These are phyloP conservation scores for Xerocomellus chrysenteron DNA, from an alignment of 768 basidiomycete genomes.

Conservation along the genomic window DNA sequence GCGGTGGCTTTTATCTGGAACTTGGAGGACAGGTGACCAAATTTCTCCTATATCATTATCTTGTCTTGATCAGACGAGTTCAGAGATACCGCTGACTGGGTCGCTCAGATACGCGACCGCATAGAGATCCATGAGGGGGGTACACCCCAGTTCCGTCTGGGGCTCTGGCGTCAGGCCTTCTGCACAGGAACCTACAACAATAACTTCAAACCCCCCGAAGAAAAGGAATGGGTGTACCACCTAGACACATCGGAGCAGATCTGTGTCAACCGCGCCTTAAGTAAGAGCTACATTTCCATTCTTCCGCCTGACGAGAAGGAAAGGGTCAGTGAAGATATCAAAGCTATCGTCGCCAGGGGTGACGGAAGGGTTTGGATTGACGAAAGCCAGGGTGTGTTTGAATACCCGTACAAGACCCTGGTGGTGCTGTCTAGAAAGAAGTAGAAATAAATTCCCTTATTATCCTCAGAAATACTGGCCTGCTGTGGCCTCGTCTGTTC, in stretches of 20 bases:
- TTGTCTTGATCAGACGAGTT: background rate
- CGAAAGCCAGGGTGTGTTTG: slow-evolving; percentile 66
- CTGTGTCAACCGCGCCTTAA: slow-evolving; percentile 65
- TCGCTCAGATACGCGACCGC: slow-evolving; percentile 64
- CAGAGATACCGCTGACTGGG: slow-evolving; percentile 69
- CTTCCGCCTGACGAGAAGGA: slow-evolving; percentile 57
- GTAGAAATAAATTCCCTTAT: slow-evolving; percentile 12
- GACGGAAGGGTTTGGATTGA: slow-evolving; percentile 76
- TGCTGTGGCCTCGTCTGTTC: background rate
- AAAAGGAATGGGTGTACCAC: slow-evolving; percentile 53
- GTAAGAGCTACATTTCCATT: slow-evolving; percentile 83
- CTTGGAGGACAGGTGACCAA: slow-evolving; percentile 69
- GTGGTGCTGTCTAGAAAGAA: slow-evolving; percentile 54
- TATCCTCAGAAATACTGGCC: background rate
- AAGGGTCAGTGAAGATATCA: slow-evolving; percentile 50
- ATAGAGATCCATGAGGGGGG: slow-evolving; percentile 69
- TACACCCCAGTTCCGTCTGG: slow-evolving; percentile 80
- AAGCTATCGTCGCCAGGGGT: slow-evolving; percentile 54
- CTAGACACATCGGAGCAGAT: slow-evolving; percentile 53
- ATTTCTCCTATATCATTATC: background rate
- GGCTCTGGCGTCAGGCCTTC: slow-evolving; percentile 72
- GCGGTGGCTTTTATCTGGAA: slow-evolving; percentile 84
- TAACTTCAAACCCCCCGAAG: slow-evolving; percentile 58
- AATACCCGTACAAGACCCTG: slow-evolving; percentile 75
- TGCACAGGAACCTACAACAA: slow-evolving; percentile 57